Evolutionary conservation across 176 grass and related monocot species (phyloP).

Genomic region (Hordeum vulgare): DNA sequence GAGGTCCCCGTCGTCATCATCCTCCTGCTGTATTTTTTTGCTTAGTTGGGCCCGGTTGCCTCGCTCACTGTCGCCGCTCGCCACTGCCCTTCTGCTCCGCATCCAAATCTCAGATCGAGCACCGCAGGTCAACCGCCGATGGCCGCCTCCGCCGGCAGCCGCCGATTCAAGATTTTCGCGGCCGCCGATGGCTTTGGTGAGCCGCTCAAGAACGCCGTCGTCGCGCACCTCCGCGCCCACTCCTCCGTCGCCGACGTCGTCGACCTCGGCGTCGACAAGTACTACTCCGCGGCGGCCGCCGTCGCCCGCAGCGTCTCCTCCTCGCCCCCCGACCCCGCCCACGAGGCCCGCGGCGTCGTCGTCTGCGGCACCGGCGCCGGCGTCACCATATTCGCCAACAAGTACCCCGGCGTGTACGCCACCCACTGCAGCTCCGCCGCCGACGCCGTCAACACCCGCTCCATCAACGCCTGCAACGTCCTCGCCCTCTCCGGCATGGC

Average conservation of each 20-base stretch:
- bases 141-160: neutral
- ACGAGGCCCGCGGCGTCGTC: slow-evolving; percentile 57
- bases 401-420: slow-evolving; percentile 84
- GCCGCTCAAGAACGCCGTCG: slow-evolving; percentile 62
- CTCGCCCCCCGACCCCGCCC: neutral
- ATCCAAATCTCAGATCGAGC: neutral
- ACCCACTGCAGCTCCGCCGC: slow-evolving; percentile 54
- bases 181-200: slow-evolving; percentile 68
- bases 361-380: slow-evolving; percentile 84
- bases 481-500: slow-evolving; percentile 65
- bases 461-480: slow-evolving; percentile 95
- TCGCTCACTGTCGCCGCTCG: neutral
- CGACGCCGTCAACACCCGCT: slow-evolving; percentile 79
- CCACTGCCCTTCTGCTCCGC: neutral
- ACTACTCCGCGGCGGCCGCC: slow-evolving; percentile 66
- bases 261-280: slow-evolving; percentile 84
- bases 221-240: slow-evolving; percentile 63
- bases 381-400: slow-evolving; percentile 92
- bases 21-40: neutral
- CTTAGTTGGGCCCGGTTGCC: neutral
- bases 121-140: neutral
- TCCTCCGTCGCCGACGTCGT: slow-evolving; percentile 47
- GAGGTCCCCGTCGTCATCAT: too few species aligned
- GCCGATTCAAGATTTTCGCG: slow-evolving; percentile 61
- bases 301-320: slow-evolving; percentile 48